Evolutionary conservation across 495 filamentous ascomycete species (phyloP).

Genomic region (Hypoxylon intermedium): DNA sequence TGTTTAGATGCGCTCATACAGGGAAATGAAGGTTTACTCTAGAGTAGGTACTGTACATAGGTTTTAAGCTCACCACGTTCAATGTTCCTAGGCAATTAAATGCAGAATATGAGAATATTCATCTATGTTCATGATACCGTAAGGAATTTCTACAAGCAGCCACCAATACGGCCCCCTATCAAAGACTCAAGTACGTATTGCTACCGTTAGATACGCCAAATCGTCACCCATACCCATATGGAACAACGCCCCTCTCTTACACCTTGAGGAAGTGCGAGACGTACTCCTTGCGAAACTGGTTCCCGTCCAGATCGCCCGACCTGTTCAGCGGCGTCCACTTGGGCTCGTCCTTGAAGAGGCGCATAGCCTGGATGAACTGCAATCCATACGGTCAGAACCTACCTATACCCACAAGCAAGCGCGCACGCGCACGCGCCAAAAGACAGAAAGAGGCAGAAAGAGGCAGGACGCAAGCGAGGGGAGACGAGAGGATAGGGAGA

Average conservation of each 20-base stretch:
- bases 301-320: conserved; percentile 75
- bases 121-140: conserved; percentile 14
- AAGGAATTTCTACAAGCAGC: conserved; percentile 9
- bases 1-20: too few species aligned
- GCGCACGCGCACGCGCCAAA: not conserved
- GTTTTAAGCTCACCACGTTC: too few species aligned
- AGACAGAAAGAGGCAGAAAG: too few species aligned
- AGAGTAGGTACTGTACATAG: too few species aligned
- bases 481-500: not conserved
- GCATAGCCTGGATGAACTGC: conserved; percentile 94
- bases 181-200: conserved; percentile 24
- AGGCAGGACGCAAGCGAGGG: too few species aligned
- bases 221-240: conserved; percentile 8
- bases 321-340: conserved; percentile 97
- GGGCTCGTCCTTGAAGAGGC: conserved; percentile 97
- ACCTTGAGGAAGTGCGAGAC: conserved; percentile 52
- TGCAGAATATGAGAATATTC: not conserved
- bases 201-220: conserved; percentile 21
- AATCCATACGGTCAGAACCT: conserved; percentile 15
- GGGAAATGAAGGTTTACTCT: too few species aligned
- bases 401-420: too few species aligned
- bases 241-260: not conserved
- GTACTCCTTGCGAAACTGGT: conserved; percentile 79
- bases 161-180: conserved; percentile 8
- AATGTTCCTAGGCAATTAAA: too few species aligned